phyloP scores from a whole-genome alignment of 306 rosid species.

The Cucurbita ficifolia region DNA sequence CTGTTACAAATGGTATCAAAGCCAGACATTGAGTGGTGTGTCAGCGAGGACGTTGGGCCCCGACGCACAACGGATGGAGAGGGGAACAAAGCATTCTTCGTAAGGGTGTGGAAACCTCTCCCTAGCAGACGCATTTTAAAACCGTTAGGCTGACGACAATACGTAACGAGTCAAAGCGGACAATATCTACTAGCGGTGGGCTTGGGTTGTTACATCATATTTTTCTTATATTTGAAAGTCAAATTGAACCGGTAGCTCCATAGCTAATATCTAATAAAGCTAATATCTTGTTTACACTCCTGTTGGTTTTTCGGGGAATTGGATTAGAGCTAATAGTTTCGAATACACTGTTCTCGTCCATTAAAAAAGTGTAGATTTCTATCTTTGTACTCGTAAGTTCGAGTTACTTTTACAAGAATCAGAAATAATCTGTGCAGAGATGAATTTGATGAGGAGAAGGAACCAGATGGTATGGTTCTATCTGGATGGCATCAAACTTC shows the following conservation, averaged over 20 bases:
- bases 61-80: no score
- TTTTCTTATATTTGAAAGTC: background rate
- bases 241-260: background rate
- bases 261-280: background rate
- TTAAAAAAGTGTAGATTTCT: background rate
- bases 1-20: no score
- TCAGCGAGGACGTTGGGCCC: no score
- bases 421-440: slow-evolving; percentile 29
- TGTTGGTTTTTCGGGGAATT: background rate
- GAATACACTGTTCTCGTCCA: background rate
- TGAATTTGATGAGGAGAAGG: slow-evolving; percentile 95
- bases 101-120: no score
- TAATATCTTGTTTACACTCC: background rate
- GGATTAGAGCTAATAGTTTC: background rate
- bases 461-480: slow-evolving; percentile 91
- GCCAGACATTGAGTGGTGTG: no score
- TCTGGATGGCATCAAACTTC: slow-evolving; percentile 73
- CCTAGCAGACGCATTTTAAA: no score
- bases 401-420: background rate
- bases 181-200: no score
- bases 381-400: background rate
- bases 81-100: no score
- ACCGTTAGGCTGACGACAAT: no score
- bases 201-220: no score
- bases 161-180: no score